Evolutionary conservation across 2,329 filamentous ascomycete species (phyloP).

Genomic region (Botrytis squamosa): DNA sequence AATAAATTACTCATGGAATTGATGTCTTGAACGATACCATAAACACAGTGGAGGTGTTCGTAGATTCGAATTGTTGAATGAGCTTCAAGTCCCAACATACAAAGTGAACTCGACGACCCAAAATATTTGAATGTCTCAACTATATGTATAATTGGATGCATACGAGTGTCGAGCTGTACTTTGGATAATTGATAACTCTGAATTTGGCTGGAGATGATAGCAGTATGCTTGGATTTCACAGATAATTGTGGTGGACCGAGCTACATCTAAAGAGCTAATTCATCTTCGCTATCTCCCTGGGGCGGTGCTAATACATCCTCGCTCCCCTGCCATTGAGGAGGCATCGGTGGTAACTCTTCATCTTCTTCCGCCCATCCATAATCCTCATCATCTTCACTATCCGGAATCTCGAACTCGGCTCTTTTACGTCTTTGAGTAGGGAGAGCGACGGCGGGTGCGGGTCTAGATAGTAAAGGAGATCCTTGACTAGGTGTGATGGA

Average conservation of each 20-base stretch:
- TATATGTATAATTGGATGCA: no score
- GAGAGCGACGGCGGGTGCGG: constrained; percentile 14
- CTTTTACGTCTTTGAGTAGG: constrained; percentile 63
- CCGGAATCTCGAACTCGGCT: constrained; percentile 58
- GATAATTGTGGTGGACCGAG: neutral
- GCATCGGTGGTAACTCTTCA: constrained; percentile 55
- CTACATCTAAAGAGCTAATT: constrained; percentile 22
- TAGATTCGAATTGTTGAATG: no score
- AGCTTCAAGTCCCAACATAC: no score
- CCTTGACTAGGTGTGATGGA: constrained; percentile 15
- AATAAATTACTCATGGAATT: no score
- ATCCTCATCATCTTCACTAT: constrained; percentile 64
- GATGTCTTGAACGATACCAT: no score
- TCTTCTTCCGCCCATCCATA: constrained; percentile 71
- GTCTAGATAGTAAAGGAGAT: neutral
- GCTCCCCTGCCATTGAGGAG: constrained; percentile 67
- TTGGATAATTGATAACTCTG: neutral
- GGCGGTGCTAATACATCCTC: constrained; percentile 56
- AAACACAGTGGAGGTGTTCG: no score
- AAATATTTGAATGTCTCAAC: no score
- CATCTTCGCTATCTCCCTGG: constrained; percentile 31
- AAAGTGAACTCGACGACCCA: no score
- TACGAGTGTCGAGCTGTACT: neutral
- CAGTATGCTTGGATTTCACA: neutral
- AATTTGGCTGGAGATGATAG: neutral